Evolutionary conservation across 257 asterid genomes (phyloP).

Genomic region (Leonotis leonurus): DNA sequence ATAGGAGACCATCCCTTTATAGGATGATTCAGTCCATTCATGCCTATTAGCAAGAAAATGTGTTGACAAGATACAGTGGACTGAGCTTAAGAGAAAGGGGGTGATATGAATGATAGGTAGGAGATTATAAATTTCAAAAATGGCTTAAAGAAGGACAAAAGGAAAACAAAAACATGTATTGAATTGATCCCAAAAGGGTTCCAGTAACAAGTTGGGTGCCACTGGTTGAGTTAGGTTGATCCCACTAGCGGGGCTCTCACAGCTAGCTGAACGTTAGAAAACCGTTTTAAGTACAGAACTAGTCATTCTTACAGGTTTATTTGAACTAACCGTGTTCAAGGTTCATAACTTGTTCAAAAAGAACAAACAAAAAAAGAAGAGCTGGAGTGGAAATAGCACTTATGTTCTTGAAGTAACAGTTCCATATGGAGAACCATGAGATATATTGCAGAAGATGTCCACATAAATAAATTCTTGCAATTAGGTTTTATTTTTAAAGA

Average conservation of each 20-base stretch:
- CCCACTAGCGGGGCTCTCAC: background rate
- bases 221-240: background rate
- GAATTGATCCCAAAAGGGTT: background rate
- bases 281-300: background rate
- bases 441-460: background rate
- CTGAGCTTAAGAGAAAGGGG: background rate
- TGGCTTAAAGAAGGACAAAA: background rate
- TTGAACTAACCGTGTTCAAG: background rate
- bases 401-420: background rate
- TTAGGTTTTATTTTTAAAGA: background rate
- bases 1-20: no score
- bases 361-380: background rate
- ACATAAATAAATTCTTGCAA: background rate
- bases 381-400: background rate
- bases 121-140: background rate
- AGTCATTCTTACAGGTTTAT: background rate
- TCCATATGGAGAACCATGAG: background rate
- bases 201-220: background rate
- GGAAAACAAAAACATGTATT: background rate
- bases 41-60: conserved; percentile 6
- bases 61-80: background rate
- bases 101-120: background rate
- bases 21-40: background rate
- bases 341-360: background rate
- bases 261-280: background rate